Percentiles rank a stretch among this genome's conserved stretches.
These are phyloP conservation scores for Xylaria sp. DNA, from an alignment of 2,329 filamentous ascomycete species.

Conservation along the genomic window DNA sequence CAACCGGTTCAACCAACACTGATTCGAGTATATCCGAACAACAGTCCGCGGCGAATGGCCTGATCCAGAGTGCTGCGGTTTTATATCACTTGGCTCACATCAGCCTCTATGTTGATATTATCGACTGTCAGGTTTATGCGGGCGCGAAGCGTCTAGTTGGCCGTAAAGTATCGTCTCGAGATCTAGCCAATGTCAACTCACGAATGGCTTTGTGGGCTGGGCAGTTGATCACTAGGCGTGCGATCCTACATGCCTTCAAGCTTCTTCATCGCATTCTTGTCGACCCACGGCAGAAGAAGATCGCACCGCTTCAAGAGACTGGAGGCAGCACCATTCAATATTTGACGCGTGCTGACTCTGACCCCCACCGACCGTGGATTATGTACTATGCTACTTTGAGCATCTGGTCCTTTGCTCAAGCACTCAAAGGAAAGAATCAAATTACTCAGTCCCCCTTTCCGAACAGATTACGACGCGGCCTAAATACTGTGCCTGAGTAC, in stretches of 20 bases:
- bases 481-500: slow-evolving; percentile 49
- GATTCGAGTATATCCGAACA: slow-evolving; percentile 48
- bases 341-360: slow-evolving; percentile 75
- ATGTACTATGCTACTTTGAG: slow-evolving; percentile 85
- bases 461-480: slow-evolving; percentile 31
- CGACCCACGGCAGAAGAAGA: slow-evolving; percentile 49
- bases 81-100: slow-evolving; percentile 89
- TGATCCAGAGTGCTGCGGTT: slow-evolving; percentile 79
- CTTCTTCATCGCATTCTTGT: slow-evolving; percentile 80
- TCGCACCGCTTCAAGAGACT: slow-evolving; percentile 32
- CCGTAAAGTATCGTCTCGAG: slow-evolving; percentile 75
- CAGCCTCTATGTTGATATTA: slow-evolving; percentile 85
- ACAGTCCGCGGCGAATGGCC: slow-evolving; percentile 61
- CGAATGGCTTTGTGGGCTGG: slow-evolving; percentile 83
- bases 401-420: slow-evolving; percentile 87
- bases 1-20: slow-evolving; percentile 43
- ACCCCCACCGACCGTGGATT: slow-evolving; percentile 88
- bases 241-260: slow-evolving; percentile 81
- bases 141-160: slow-evolving; percentile 79
- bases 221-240: slow-evolving; percentile 75
- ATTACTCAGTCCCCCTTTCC: slow-evolving; percentile 51
- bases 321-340: slow-evolving; percentile 59
- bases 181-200: slow-evolving; percentile 73
- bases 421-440: slow-evolving; percentile 64
- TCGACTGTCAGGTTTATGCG: slow-evolving; percentile 89